Conservation (phyloP, 2,329 filamentous ascomycete species). For the Ustilaginoidea virens region DNA sequence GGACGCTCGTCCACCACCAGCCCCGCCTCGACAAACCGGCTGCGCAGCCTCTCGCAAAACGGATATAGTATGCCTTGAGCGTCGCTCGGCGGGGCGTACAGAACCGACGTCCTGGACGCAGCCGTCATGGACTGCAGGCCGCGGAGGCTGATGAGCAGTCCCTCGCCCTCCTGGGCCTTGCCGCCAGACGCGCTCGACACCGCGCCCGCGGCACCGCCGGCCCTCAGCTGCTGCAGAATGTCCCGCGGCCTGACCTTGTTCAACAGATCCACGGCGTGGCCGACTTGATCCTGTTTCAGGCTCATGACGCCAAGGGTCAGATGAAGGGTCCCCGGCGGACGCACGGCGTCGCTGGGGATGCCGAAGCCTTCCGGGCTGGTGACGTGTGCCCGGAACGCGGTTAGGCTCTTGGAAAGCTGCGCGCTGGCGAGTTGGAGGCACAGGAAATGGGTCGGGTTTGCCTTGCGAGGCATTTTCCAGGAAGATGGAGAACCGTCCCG, state of each 20-base stretch:
- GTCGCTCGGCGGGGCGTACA: slow-evolving; percentile 50
- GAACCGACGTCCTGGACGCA: slow-evolving; percentile 38
- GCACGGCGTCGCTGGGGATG: slow-evolving; percentile 51
- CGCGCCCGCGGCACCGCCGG: too few species aligned
- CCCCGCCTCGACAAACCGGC: slow-evolving; percentile 36
- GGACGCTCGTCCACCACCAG: slow-evolving; percentile 46
- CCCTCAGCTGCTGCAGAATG: slow-evolving; percentile 19
- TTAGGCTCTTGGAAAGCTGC: slow-evolving; percentile 49
- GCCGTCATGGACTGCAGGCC: slow-evolving; percentile 48
- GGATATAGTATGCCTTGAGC: slow-evolving; percentile 29
- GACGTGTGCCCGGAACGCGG: slow-evolving; percentile 45
- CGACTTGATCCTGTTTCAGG: slow-evolving; percentile 35
- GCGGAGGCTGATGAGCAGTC: slow-evolving; percentile 29
- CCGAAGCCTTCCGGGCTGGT: slow-evolving; percentile 26
- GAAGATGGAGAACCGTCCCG: not conserved
- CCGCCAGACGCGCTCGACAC: too few species aligned
- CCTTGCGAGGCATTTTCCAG: slow-evolving; percentile 18
- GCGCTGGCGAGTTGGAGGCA: slow-evolving; percentile 56
- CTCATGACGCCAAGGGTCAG: slow-evolving; percentile 80
- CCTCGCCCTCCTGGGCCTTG: too few species aligned
- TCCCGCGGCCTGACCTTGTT: slow-evolving; percentile 21
- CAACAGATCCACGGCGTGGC: slow-evolving; percentile 25
- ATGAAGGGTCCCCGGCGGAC: slow-evolving; percentile 69
- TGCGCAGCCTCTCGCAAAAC: slow-evolving; percentile 42
- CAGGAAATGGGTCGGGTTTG: slow-evolving; percentile 56